phyloP scores from a whole-genome alignment of 192 early-diverging fungal genomes.

The Haplosporangium gracile region DNA sequence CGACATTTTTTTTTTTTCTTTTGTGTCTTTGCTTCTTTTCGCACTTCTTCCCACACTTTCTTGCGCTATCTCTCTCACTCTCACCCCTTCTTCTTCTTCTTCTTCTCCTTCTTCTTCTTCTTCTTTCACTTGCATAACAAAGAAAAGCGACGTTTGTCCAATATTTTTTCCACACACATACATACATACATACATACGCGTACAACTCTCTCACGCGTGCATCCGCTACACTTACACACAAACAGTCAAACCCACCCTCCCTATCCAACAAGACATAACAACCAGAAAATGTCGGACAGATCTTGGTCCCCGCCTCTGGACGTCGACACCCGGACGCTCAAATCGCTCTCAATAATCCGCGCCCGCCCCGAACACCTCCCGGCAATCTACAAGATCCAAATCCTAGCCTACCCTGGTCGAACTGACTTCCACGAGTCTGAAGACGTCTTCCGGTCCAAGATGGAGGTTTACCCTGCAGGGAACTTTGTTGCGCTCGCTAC shows the following conservation, averaged over 20 bases:
- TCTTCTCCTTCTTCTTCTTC: neutral
- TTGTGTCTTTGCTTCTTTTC: conserved; percentile 2
- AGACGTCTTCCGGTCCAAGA: conserved; percentile 39
- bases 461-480: conserved; percentile 42
- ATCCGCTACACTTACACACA: too few relatives aligned
- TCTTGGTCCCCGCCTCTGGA: conserved; percentile 51
- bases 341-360: conserved; percentile 22
- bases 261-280: neutral
- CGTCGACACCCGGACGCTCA: conserved; percentile 27
- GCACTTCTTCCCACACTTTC: neutral
- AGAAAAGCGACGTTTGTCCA: neutral
- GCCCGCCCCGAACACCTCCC: conserved; percentile 34
- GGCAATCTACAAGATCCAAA: conserved; percentile 33
- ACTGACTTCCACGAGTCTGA: conserved; percentile 34
- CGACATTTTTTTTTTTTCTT: neutral
- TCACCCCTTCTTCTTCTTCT: neutral
- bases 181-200: neutral
- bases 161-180: neutral
- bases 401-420: conserved; percentile 28
- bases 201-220: neutral
- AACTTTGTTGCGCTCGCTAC: conserved; percentile 51
- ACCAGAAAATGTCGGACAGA: conserved; percentile 6
- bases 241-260: neutral
- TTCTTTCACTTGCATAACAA: too few relatives aligned
- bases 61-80: neutral